Percentiles rank a stretch among this genome's conserved stretches.
Conservation (phyloP, 2,329 filamentous ascomycete species). For the Aspergillus hiratsukae region DNA sequence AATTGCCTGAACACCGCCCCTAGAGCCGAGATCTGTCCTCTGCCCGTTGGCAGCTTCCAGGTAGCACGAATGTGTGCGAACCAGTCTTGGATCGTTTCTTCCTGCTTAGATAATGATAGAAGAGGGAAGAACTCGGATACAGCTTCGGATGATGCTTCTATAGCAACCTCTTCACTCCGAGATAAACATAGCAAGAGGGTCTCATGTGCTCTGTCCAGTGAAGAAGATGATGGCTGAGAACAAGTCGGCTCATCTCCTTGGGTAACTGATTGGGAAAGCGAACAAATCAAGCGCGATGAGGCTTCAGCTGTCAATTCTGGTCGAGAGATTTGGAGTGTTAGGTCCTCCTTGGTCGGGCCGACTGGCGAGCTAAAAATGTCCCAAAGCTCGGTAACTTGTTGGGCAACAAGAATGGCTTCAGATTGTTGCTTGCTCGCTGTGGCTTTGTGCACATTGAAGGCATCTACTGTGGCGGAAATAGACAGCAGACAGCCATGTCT, state of each 20-base stretch:
- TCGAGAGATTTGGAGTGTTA: constrained; percentile 36
- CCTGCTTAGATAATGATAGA: constrained; percentile 27
- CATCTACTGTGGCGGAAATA: constrained; percentile 35
- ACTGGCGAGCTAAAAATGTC: constrained; percentile 31
- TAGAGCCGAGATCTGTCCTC: constrained; percentile 42
- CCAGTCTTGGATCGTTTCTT: constrained; percentile 36
- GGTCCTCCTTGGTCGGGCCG: constrained; percentile 33
- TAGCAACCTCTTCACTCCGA: constrained; percentile 37
- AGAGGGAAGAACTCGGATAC: constrained; percentile 38
- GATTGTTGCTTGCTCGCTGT: constrained; percentile 12
- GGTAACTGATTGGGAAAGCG: constrained; percentile 29
- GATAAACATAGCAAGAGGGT: constrained; percentile 38
- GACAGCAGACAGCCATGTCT: constrained; percentile 43
- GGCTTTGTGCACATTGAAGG: constrained; percentile 22
- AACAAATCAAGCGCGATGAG: constrained; percentile 34
- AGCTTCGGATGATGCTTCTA: constrained; percentile 38
- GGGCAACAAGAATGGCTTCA: constrained; percentile 24
- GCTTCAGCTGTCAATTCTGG: constrained; percentile 42
- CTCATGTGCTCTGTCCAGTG: constrained; percentile 27
- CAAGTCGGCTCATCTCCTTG: constrained; percentile 6
- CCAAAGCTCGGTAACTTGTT: constrained; percentile 32
- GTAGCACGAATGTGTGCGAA: constrained; percentile 34
- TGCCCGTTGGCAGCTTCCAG: constrained; percentile 36
- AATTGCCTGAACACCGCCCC: constrained; percentile 37
- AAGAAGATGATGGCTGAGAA: constrained; percentile 14